Conservation (phyloP, 202 grass and related monocot species). For the Saccharum hybrid region DNA sequence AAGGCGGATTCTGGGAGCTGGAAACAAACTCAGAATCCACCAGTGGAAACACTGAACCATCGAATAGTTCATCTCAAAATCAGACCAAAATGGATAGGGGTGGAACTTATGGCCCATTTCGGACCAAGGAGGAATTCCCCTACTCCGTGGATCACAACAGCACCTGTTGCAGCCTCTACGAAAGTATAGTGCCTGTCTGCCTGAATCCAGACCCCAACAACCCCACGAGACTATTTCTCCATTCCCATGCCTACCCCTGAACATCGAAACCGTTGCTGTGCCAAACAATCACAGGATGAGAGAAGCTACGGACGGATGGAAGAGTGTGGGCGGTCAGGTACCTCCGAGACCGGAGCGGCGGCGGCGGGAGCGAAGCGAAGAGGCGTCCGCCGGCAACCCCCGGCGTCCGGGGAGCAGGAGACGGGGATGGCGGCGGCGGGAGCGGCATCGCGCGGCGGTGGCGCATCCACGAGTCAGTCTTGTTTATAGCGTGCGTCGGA, state of each 20-base stretch:
- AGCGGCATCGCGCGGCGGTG: conserved; percentile 51
- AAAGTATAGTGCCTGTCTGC: background rate
- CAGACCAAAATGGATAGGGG: too few species aligned
- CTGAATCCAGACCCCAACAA: background rate
- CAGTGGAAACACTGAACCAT: background rate
- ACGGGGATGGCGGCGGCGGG: conserved; percentile 1
- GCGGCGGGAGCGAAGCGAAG: conserved; percentile 47
- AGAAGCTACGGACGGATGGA: too few species aligned
- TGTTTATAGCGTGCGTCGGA: conserved; percentile 27
- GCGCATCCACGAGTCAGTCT: conserved; percentile 14
- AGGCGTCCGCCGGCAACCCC: conserved; percentile 44
- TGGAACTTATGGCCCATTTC: background rate
- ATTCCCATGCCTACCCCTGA: background rate
- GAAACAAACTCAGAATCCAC: background rate
- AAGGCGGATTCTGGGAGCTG: background rate
- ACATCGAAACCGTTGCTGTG: background rate
- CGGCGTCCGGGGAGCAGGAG: conserved; percentile 27
- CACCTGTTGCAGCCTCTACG: background rate
- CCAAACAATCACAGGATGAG: background rate
- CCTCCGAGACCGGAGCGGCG: conserved; percentile 62
- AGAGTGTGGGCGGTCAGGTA: background rate
- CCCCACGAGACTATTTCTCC: background rate
- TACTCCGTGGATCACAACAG: background rate
- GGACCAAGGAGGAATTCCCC: background rate
- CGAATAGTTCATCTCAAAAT: background rate